Conservation (phyloP, 1,284 basidiomycete species). For the Puccinia hordei region DNA sequence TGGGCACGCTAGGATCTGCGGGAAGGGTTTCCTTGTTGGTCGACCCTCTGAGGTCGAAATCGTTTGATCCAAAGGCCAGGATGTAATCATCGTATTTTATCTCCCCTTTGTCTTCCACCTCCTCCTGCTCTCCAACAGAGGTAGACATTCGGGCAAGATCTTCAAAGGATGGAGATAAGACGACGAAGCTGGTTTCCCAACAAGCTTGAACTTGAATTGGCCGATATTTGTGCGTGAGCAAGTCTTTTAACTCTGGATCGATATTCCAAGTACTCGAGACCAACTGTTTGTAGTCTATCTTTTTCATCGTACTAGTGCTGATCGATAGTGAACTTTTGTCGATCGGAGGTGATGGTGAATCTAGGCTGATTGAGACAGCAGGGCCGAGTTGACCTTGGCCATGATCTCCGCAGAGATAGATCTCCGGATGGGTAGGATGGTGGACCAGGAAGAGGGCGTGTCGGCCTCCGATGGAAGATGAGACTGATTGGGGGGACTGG, state of each 20-base stretch:
- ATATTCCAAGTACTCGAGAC: neutral
- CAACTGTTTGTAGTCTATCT: slow-evolving; percentile 11
- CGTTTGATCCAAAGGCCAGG: slow-evolving; percentile 33
- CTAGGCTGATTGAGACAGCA: neutral
- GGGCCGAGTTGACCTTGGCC: neutral
- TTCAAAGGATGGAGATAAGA: neutral
- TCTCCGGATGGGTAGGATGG: too few species aligned
- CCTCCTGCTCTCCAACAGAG: neutral
- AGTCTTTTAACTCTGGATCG: neutral
- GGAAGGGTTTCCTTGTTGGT: neutral
- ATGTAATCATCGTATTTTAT: neutral
- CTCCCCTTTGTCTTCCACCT: too few species aligned
- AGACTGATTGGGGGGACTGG: neutral
- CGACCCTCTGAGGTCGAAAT: slow-evolving; percentile 32
- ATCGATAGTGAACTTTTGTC: neutral
- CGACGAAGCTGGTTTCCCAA: slow-evolving; percentile 45
- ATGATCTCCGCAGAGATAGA: slow-evolving; percentile 10
- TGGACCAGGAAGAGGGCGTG: slow-evolving; percentile 25
- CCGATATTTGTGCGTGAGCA: slow-evolving; percentile 7
- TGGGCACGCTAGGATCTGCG: neutral
- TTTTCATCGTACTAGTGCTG: neutral
- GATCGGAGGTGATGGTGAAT: neutral
- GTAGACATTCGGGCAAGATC: neutral
- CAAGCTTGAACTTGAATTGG: slow-evolving; percentile 10
- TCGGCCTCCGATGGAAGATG: slow-evolving; percentile 10